Evolutionary conservation across 2,329 filamentous ascomycete genomes (phyloP).

Genomic region (Zarea fungicola): DNA sequence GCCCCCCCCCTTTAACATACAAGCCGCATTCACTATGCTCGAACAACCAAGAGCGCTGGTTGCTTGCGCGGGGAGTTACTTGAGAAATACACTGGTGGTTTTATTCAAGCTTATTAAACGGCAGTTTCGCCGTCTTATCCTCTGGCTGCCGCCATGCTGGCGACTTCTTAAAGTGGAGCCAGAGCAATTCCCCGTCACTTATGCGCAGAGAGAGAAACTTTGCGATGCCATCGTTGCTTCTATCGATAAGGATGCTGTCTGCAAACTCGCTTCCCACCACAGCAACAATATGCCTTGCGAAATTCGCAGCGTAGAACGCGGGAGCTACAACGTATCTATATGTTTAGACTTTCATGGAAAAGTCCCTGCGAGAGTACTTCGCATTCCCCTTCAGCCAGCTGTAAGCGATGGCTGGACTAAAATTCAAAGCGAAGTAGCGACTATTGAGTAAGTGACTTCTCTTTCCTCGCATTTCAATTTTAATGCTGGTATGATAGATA

Average conservation of each 20-base stretch:
- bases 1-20: too few species aligned
- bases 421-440: background rate
- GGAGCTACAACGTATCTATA: background rate
- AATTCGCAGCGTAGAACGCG: background rate
- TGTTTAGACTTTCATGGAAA: background rate
- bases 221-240: background rate
- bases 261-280: background rate
- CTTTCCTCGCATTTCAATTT: too few species aligned
- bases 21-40: too few species aligned
- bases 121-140: background rate
- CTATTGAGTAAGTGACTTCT: background rate
- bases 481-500: background rate
- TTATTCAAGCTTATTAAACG: background rate
- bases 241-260: background rate
- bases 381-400: background rate
- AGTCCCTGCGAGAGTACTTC: background rate
- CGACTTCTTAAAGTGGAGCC: background rate
- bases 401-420: background rate
- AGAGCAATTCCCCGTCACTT: background rate
- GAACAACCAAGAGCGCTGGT: too few species aligned
- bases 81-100: constrained; percentile 5
- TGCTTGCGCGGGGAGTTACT: too few species aligned
- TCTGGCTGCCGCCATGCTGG: background rate
- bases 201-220: background rate
- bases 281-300: background rate